Conservation (phyloP, 306 rosid species). For the Ochetophila trinervis region DNA sequence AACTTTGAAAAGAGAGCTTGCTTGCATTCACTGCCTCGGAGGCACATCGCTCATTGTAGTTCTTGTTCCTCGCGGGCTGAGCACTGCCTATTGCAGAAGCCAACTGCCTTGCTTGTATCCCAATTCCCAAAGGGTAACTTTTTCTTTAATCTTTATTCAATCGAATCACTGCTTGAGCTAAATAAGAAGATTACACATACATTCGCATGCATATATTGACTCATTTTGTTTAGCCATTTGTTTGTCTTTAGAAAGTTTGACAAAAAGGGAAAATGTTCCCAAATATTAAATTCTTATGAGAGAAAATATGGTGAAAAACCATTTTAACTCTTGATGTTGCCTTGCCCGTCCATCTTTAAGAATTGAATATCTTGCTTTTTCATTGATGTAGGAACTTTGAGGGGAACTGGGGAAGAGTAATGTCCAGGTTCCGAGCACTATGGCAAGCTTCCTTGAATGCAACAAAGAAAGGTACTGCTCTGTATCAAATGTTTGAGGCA, state of each 20-base stretch:
- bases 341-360: not conserved
- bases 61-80: not conserved
- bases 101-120: not conserved
- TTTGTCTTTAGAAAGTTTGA: not conserved
- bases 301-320: not conserved
- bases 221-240: not conserved
- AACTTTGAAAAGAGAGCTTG: not conserved
- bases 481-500: not conserved
- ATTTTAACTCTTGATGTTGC: not conserved
- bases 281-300: not conserved
- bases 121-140: not conserved
- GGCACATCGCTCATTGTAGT: not conserved
- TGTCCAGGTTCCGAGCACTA: constrained; percentile 74
- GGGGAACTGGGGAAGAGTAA: constrained; percentile 29
- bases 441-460: constrained; percentile 72
- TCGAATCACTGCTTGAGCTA: not conserved
- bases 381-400: constrained; percentile 12
- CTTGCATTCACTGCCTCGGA: no score
- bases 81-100: not conserved
- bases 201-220: not conserved
- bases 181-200: no score
- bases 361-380: not conserved
- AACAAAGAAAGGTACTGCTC: constrained; percentile 60
- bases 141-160: not conserved
- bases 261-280: not conserved